These are phyloP conservation scores for Afroboletus lepidellus DNA, from an alignment of 1,284 basidiomycete species.

Conservation along the genomic window DNA sequence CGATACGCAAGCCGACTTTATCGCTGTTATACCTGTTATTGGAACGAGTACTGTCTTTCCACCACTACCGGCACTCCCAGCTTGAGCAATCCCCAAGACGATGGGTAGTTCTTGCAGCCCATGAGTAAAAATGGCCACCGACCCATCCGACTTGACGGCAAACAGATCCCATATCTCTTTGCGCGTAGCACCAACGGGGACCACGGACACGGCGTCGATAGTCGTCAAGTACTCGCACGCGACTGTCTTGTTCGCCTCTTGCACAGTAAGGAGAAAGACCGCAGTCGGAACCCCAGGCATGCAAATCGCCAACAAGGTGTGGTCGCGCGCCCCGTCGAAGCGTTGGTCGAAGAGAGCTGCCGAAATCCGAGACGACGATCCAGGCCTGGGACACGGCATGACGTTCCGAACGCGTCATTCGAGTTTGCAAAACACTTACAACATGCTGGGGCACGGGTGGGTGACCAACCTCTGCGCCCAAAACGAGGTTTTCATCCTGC, in stretches of 20 bases:
- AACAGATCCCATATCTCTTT: conserved; percentile 65
- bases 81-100: conserved; percentile 27
- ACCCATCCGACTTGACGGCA: conserved; percentile 53
- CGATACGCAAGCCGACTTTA: conserved; percentile 44
- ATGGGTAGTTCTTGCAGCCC: conserved; percentile 51
- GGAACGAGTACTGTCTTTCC: conserved; percentile 15
- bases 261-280: conserved; percentile 47
- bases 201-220: conserved; percentile 51
- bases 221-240: conserved; percentile 41
- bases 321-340: conserved; percentile 51
- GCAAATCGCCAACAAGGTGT: conserved; percentile 58
- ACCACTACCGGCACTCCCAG: conserved; percentile 14
- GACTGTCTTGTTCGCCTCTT: conserved; percentile 38
- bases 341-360: conserved; percentile 65
- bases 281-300: conserved; percentile 49
- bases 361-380: conserved; percentile 39
- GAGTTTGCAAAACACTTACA: conserved; percentile 45
- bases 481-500: conserved; percentile 64
- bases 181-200: conserved; percentile 63
- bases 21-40: conserved; percentile 36
- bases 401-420: conserved; percentile 2
- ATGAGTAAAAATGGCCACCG: conserved; percentile 58
- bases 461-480: conserved; percentile 64
- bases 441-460: conserved; percentile 45
- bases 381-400: conserved; percentile 13